Base-by-base conservation (phyloP, 352 stramenopile species). In the Globisporangium spiculum region DNA sequence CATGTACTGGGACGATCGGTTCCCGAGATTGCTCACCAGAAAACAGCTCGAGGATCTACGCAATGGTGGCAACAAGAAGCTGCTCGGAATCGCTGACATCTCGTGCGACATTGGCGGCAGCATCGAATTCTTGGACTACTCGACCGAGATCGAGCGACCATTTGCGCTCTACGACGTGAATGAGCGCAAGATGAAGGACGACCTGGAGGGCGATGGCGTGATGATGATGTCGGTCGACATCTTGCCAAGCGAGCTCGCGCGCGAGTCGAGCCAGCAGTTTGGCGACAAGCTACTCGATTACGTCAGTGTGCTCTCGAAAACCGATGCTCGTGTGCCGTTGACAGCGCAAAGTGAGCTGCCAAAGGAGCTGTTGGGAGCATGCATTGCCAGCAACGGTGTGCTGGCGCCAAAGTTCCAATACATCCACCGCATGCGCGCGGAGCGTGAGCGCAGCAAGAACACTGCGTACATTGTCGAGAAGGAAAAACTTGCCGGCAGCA, bases 201-300 rank as follows among this genome's bases (percentile, higher is more conserved):
- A 88, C 20, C 77, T 91, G 18, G 80, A 92, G 3, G 74, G 79
- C 18, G 69, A 93, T 48, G 92, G 91, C 6, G 84, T 98, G 48
- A 92, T 97, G 74, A 93, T 98, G 75, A 96, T 98, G 87, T 92
- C 90, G 12, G 94, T 99, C 32, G 96, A 99, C 72, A 98, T 98
- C 63, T 78, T 99, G 55, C 97, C 97, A 1, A 97, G 93, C 27
- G 97, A 99, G 68, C 75, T 99, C 36, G 91, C 95, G 53, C 75
- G 78, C n/a, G 96, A 99, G 68, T 98, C 92, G 32, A 98, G 90
- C 68, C 80, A 96, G 64, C 92, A 98, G 76, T 99, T 99, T 80
- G 96, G 97, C 44, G 83, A 99, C 69, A 88, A 92, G 64, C 79
- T 99, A 22, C 68, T 98, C 8, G 79, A 76, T 50, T 97, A 98